Evolutionary conservation across 305 asterid genomes (phyloP).

Genomic region (Fraxinus albicans): DNA sequence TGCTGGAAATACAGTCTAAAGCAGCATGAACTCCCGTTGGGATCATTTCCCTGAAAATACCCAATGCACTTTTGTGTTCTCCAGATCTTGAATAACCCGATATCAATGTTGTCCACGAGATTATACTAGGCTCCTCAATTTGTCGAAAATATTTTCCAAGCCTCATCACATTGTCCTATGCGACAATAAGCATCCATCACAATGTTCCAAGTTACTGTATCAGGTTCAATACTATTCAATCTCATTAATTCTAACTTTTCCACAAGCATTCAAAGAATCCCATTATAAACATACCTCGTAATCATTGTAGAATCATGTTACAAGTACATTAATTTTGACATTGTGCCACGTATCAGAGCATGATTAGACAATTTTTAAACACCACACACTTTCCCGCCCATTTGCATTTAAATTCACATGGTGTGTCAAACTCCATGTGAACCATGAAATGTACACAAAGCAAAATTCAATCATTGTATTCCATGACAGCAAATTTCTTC

Average conservation of each 20-base stretch:
- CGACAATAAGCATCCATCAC: conserved; percentile 42
- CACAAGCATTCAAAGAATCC: conserved; percentile 28
- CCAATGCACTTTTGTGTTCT: conserved; percentile 13
- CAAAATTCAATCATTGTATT: conserved; percentile 37
- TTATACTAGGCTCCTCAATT: conserved; percentile 37
- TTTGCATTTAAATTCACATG: too few relatives aligned
- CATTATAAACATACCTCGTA: conserved; percentile 33
- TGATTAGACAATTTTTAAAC: too few relatives aligned
- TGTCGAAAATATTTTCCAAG: conserved; percentile 26
- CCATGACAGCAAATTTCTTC: conserved; percentile 38
- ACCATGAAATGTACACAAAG: too few relatives aligned
- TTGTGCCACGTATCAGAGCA: too few relatives aligned
- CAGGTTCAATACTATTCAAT: conserved; percentile 32
- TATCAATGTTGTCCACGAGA: conserved; percentile 46
- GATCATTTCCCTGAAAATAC: conserved; percentile 29
- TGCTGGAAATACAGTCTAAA: conserved; percentile 39
- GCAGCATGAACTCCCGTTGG: conserved; percentile 26
- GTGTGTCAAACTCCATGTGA: too few relatives aligned
- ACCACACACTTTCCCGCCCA: too few relatives aligned
- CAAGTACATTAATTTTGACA: too few relatives aligned
- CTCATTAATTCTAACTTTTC: conserved; percentile 31
- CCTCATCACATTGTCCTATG: conserved; percentile 41
- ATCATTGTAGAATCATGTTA: conserved; percentile 14
- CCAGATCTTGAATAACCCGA: conserved; percentile 41
- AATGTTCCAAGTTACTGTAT: conserved; percentile 37